Evolutionary conservation across 1,139 yeast species (phyloP).

Genomic region (Suhomyces bokatorum): DNA sequence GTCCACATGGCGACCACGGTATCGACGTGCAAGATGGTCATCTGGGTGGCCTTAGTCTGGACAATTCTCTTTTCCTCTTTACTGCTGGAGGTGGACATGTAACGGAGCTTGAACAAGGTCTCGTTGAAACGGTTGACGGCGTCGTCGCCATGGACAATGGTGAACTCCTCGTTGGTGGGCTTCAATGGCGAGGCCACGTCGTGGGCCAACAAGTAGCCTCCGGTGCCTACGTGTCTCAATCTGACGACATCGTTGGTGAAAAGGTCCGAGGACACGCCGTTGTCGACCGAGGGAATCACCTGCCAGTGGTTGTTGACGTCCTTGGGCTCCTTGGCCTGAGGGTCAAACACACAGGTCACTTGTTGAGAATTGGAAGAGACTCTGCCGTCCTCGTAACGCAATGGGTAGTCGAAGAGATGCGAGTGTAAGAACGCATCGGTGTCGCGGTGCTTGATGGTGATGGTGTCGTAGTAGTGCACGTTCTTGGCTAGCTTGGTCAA

Average conservation of each 20-base stretch:
- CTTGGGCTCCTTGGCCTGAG: constrained; percentile 24
- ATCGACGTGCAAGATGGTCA: constrained; percentile 76
- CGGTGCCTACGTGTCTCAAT: constrained; percentile 78
- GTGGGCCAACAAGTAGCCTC: constrained; percentile 80
- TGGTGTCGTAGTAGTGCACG: constrained; percentile 70
- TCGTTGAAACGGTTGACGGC: constrained; percentile 62
- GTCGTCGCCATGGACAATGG: constrained; percentile 57
- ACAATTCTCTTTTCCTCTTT: constrained; percentile 50
- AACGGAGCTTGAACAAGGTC: constrained; percentile 76
- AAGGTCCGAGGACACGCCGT: constrained; percentile 26
- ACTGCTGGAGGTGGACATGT: constrained; percentile 47
- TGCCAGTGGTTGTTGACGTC: constrained; percentile 86
- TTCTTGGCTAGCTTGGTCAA: constrained; percentile 69
- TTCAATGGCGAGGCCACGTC: constrained; percentile 79
- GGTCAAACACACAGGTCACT: constrained; percentile 66
- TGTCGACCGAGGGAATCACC: constrained; percentile 59
- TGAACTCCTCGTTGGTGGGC: constrained; percentile 23
- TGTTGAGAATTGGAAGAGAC: constrained; percentile 94
- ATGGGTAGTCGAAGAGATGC: constrained; percentile 70
- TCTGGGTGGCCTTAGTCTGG: constrained; percentile 67
- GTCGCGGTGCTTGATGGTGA: constrained; percentile 76
- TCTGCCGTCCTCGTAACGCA: constrained; percentile 95
- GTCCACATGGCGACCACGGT: constrained; percentile 97
- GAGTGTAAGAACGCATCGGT: constrained; percentile 82
- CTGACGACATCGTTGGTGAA: constrained; percentile 70